These are phyloP conservation scores for Paradendryphiella salina DNA, from an alignment of 2,329 filamentous ascomycete species.

Conservation along the genomic window DNA sequence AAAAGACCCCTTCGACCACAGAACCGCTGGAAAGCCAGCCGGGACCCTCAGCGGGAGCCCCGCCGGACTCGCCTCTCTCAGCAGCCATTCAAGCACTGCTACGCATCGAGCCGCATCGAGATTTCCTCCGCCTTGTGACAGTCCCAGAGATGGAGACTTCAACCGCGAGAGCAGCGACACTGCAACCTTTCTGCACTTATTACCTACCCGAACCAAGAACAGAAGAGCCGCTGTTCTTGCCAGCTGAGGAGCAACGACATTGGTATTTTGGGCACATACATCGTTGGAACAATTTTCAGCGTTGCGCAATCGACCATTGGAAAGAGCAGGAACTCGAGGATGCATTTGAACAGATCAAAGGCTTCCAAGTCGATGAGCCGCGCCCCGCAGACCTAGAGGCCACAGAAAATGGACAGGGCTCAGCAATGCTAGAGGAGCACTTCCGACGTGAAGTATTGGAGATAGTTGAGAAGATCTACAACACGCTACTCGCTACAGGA, in stretches of 20 bases:
- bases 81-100: background rate
- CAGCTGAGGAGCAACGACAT: conserved; percentile 6
- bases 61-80: background rate
- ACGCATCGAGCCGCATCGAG: background rate
- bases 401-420: background rate
- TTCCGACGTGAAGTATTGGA: conserved; percentile 18
- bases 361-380: conserved; percentile 1
- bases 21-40: too few species aligned
- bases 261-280: conserved; percentile 26
- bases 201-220: background rate
- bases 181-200: background rate
- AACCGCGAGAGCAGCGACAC: background rate
- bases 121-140: background rate
- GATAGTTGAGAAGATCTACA: conserved; percentile 7
- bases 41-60: too few species aligned
- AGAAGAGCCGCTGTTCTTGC: conserved; percentile 12
- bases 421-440: background rate
- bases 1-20: too few species aligned
- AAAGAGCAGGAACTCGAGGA: background rate
- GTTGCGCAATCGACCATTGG: conserved; percentile 4
- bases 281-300: conserved; percentile 15
- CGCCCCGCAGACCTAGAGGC: background rate
- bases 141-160: background rate
- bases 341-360: conserved; percentile 13
- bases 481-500: conserved; percentile 5